Evolutionary conservation across 352 stramenopile species (phyloP).

Genomic region (Phytophthora cajani): DNA sequence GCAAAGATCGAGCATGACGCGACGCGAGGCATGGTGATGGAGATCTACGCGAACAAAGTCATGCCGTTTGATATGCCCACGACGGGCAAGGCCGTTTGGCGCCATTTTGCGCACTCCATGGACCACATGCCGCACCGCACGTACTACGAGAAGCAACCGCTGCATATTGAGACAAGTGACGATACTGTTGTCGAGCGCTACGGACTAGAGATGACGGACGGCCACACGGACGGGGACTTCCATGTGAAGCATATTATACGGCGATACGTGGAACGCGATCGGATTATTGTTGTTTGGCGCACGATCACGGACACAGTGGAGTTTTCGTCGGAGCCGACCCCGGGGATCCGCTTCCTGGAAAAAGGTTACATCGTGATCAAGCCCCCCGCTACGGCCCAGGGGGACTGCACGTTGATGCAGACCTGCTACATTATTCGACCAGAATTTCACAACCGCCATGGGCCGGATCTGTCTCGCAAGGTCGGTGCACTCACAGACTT

Average conservation of each 20-base stretch:
- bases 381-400: constrained; percentile 27
- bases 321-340: constrained; percentile 41
- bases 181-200: constrained; percentile 47
- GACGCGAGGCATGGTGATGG: constrained; percentile 42
- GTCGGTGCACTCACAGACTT: constrained; percentile 57
- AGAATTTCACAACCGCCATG: constrained; percentile 39
- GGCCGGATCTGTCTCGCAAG: constrained; percentile 38
- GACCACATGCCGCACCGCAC: constrained; percentile 41
- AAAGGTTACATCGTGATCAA: constrained; percentile 54
- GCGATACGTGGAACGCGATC: constrained; percentile 40
- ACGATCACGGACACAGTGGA: constrained; percentile 47
- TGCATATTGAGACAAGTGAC: constrained; percentile 42
- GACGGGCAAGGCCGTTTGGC: constrained; percentile 42
- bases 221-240: constrained; percentile 45
- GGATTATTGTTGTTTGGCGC: constrained; percentile 49
- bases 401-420: constrained; percentile 45
- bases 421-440: constrained; percentile 52
- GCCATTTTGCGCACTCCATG: constrained; percentile 47
- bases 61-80: constrained; percentile 45
- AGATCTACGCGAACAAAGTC: constrained; percentile 49
- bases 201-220: constrained; percentile 38
- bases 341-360: constrained; percentile 47
- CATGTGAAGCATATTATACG: constrained; percentile 44
- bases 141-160: constrained; percentile 48
- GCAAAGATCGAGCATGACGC: constrained; percentile 44